phyloP scores from a whole-genome alignment of 2,329 filamentous ascomycete genomes.

The Curvularia eragrostidis region DNA sequence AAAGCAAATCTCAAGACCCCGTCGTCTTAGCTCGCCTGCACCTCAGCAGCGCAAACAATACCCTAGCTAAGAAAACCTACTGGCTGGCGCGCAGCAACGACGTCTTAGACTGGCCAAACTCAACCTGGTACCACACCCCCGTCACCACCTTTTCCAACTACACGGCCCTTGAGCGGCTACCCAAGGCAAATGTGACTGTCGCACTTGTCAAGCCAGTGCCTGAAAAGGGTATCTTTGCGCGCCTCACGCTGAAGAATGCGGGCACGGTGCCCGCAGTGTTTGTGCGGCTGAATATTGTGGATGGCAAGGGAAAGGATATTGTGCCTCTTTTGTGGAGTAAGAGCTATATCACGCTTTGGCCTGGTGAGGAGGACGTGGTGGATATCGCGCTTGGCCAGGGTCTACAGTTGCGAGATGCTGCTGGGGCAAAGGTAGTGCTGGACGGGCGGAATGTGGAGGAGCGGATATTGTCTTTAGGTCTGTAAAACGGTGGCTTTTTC shows the following conservation, averaged over 20 bases:
- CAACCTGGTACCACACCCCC: slow-evolving; percentile 66
- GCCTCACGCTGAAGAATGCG: slow-evolving; percentile 50
- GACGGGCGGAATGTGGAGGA: slow-evolving; percentile 18
- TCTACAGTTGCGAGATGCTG: slow-evolving; percentile 1
- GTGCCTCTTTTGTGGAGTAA: slow-evolving; percentile 65
- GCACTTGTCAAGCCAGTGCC: neutral
- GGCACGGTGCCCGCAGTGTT: slow-evolving; percentile 65
- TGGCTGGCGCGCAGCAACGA: slow-evolving; percentile 61
- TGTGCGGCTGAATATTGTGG: slow-evolving; percentile 59
- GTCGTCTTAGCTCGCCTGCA: slow-evolving; percentile 61
- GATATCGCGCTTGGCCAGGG: slow-evolving; percentile 5
- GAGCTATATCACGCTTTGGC: slow-evolving; percentile 69
- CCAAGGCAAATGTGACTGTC: neutral
- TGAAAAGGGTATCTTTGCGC: slow-evolving; percentile 53
- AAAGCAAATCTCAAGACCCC: slow-evolving; percentile 43
- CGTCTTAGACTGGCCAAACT: slow-evolving; percentile 61
- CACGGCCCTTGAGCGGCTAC: slow-evolving; percentile 51
- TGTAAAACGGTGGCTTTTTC: neutral
- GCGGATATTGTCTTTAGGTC: neutral
- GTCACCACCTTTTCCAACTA: slow-evolving; percentile 60
- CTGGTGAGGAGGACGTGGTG: slow-evolving; percentile 57
- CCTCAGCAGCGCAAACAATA: slow-evolving; percentile 46
- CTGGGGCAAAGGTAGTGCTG: slow-evolving; percentile 3
- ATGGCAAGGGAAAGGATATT: slow-evolving; percentile 55
- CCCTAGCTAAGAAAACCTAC: slow-evolving; percentile 66